A percentile compares a stretch with the other conserved stretches of the same genome.
Conservation (phyloP, 177 flowering plant species). For the Vitis hybrid region DNA sequence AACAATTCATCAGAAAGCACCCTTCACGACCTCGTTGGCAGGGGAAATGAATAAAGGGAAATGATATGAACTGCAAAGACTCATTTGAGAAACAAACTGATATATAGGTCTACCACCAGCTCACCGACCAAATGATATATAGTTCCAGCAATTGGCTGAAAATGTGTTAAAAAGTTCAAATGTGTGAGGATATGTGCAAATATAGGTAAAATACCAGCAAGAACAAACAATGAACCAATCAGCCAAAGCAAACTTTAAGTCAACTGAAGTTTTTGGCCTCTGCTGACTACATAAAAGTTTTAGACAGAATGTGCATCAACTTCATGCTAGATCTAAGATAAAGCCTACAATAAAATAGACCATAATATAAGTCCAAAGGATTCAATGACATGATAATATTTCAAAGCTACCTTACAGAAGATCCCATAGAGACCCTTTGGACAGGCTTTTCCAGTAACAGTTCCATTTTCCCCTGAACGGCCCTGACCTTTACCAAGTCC, state of each 20-base stretch:
- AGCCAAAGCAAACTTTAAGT: background rate
- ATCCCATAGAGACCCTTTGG: slow-evolving; percentile 92
- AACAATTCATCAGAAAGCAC: too few species aligned
- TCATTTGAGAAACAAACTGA: background rate
- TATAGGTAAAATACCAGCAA: background rate
- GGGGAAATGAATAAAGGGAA: background rate
- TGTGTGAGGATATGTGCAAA: background rate
- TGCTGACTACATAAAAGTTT: background rate
- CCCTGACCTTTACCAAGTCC: slow-evolving; percentile 66
- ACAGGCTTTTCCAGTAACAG: slow-evolving; percentile 84
- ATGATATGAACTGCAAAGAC: background rate
- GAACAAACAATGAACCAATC: background rate
- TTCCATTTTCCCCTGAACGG: slow-evolving; percentile 71
- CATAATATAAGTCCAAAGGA: background rate
- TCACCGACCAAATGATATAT: too few species aligned
- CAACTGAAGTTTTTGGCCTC: background rate
- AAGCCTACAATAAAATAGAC: background rate
- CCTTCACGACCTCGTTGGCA: too few species aligned
- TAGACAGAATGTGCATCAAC: background rate
- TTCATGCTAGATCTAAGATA: background rate
- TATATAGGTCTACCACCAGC: background rate
- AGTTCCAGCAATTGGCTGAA: background rate
- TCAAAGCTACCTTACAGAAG: slow-evolving; percentile 73
- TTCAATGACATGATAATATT: background rate
- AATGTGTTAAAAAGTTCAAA: background rate